phyloP scores from a whole-genome alignment of 139 green algal species.

The Gonium pectorale region DNA sequence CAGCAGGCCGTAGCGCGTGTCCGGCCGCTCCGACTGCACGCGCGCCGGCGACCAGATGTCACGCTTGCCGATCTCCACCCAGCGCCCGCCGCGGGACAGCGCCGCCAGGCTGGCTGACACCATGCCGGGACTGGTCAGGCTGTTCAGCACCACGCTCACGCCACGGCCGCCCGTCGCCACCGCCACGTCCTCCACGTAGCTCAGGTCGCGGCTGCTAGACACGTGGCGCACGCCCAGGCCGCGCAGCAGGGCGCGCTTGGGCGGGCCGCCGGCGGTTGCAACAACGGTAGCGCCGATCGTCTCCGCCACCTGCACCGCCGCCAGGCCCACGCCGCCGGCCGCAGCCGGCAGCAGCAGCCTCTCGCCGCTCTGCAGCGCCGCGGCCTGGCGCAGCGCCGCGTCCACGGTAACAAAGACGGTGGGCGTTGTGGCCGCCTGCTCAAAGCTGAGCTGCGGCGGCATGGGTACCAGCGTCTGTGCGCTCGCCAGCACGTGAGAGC shows the following conservation, averaged over 20 bases:
- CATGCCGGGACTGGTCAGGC: slow-evolving; percentile 86
- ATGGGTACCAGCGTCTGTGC: slow-evolving; percentile 71
- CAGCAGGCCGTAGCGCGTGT: slow-evolving; percentile 80
- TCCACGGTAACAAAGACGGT: slow-evolving; percentile 82
- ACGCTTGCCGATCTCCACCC: slow-evolving; percentile 93
- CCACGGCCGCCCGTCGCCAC: slow-evolving; percentile 54
- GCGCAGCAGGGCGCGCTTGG: slow-evolving; percentile 81
- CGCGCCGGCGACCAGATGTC: slow-evolving; percentile 81
- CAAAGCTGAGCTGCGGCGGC: slow-evolving; percentile 75
- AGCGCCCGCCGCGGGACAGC: slow-evolving; percentile 65
- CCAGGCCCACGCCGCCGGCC: slow-evolving; percentile 86
- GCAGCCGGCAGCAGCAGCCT: slow-evolving; percentile 81
- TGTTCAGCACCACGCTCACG: slow-evolving; percentile 83
- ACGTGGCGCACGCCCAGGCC: slow-evolving; percentile 60
- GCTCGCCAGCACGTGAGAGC: slow-evolving; percentile 73
- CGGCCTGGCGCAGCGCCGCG: slow-evolving; percentile 60
- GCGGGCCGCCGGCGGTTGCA: slow-evolving; percentile 74
- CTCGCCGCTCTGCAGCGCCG: slow-evolving; percentile 55
- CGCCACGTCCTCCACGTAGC: slow-evolving; percentile 51
- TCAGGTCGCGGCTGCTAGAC: slow-evolving; percentile 54
- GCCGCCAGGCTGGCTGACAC: slow-evolving; percentile 74
- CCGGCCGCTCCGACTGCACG: slow-evolving; percentile 79
- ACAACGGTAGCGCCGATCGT: slow-evolving; percentile 54
- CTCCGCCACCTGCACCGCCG: slow-evolving; percentile 69
- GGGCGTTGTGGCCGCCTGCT: slow-evolving; percentile 80